A percentile compares a stretch with the other conserved stretches of the same genome.
Conservation (phyloP, 1,284 basidiomycete genomes). For the Chondrostereum purpureum region DNA sequence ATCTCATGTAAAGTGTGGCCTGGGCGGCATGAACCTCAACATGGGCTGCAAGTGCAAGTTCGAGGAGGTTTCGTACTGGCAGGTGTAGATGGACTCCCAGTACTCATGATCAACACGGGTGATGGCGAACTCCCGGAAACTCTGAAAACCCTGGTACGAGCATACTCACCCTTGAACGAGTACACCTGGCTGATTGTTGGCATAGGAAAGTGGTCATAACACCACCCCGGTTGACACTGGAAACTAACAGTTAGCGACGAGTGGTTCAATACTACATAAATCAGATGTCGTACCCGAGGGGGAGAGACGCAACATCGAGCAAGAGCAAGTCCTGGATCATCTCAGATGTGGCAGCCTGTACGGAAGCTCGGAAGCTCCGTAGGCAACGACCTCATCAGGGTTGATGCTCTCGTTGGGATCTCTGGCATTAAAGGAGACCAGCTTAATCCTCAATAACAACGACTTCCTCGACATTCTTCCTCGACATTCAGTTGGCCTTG, state of each 20-base stretch:
- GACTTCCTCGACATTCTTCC: conserved; percentile 85
- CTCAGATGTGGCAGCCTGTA: conserved; percentile 80
- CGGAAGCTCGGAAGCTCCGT: conserved; percentile 89
- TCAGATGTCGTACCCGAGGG: conserved; percentile 42
- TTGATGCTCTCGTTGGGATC: conserved; percentile 71
- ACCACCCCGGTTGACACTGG: too few relatives aligned
- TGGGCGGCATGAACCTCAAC: too few relatives aligned
- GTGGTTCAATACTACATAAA: too few relatives aligned
- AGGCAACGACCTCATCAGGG: too few relatives aligned
- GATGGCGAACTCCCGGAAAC: conserved; percentile 77
- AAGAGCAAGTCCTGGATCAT: conserved; percentile 66
- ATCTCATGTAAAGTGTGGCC: too few relatives aligned
- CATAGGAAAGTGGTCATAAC: conserved; percentile 62
- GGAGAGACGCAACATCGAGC: conserved; percentile 74
- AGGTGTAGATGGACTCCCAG: too few relatives aligned
- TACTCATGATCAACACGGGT: too few relatives aligned
- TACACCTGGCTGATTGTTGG: conserved; percentile 53
- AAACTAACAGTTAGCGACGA: too few relatives aligned
- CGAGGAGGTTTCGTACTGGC: too few relatives aligned
- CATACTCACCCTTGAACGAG: conserved; percentile 77
- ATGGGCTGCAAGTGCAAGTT: too few relatives aligned
- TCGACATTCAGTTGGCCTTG: conserved; percentile 67
- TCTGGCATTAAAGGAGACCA: too few relatives aligned
- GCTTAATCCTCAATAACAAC: too few relatives aligned
- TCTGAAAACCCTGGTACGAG: conserved; percentile 83